Base-by-base conservation (phyloP, 352 stramenopile genomes). In the Phytophthora multivora region DNA sequence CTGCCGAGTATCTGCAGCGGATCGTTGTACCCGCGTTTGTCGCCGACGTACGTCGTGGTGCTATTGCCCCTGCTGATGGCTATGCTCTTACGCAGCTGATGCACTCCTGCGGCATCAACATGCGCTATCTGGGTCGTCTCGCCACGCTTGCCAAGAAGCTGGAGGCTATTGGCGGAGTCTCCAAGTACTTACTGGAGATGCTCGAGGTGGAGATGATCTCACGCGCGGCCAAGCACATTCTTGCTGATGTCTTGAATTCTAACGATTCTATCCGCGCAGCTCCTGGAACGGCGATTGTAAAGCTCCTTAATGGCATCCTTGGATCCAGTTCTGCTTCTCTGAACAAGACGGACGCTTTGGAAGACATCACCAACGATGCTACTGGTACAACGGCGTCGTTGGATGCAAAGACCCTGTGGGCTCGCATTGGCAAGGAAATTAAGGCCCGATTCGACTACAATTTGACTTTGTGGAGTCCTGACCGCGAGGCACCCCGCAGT, bases 181-280 rank as follows among this genome's bases (percentile, higher is more conserved):
- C 95, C 21, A 88, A 96, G 69, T 98, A 93, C 66, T 93, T 98
- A 65, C 71, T 98, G 15, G 95, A 98, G 69, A 65, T 98, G 6
- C 73, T 98, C 3, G 97, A 99, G 62, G 92, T 96, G 12, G 97
- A 99, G 73, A 99, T 99, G 86, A 89, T 98, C 39, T 86, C 96
- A 18, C 92, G 97, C 61, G 90, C 80, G 25, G 61, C 86, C 26
- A 98, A 98, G 77, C 87, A 96, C 68, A 65, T 93, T 30, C 58
- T 96, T 19, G 79, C 82, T 21, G 77, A 89, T 51, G 63, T 94
- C 4, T 65, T 94, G 25, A 88, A 88, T 66, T 75, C 73, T 3
- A 75, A 95, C 47, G 69, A 76, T 13, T 72, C 64, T 2, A 69
- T 90, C 31, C 79, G 80, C 48, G 79, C 83, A 8, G 86, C 86